Evolutionary conservation across 2,329 filamentous ascomycete genomes (phyloP).

Genomic region (Monosporascus sp.): DNA sequence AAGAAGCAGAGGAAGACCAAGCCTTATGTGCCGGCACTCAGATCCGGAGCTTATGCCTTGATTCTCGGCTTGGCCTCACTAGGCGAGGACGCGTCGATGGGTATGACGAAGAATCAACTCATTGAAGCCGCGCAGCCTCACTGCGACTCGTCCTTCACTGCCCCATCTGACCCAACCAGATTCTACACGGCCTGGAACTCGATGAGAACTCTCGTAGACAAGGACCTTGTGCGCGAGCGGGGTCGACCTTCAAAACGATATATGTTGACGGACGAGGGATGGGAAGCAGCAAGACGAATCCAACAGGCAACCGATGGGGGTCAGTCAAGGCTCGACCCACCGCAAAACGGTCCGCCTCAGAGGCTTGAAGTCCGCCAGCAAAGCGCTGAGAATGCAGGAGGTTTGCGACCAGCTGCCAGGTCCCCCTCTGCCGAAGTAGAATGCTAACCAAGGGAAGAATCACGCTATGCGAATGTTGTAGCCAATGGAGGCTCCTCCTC

Average conservation of each 20-base stretch:
- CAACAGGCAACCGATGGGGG: conserved; percentile 35
- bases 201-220: conserved; percentile 68
- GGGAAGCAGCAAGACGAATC: conserved; percentile 65
- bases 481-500: conserved; percentile 27
- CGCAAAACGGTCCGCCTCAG: conserved; percentile 8
- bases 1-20: conserved; percentile 58
- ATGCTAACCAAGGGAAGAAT: conserved; percentile 6
- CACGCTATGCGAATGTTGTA: conserved; percentile 34
- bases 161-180: conserved; percentile 59
- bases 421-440: conserved; percentile 17
- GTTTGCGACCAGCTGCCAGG: conserved; percentile 6
- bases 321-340: conserved; percentile 5
- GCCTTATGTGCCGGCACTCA: conserved; percentile 64
- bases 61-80: conserved; percentile 60
- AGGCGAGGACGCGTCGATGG: conserved; percentile 46
- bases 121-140: conserved; percentile 65
- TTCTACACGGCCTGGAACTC: conserved; percentile 80
- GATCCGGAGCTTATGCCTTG: conserved; percentile 71
- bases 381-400: conserved; percentile 4
- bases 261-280: conserved; percentile 68
- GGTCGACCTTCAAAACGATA: conserved; percentile 65
- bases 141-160: conserved; percentile 68
- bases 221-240: conserved; percentile 68
- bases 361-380: conserved; percentile 7
- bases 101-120: conserved; percentile 62